Base-by-base conservation (phyloP, 2,329 filamentous ascomycete genomes). In the Byssoonygena ceratinophila region DNA sequence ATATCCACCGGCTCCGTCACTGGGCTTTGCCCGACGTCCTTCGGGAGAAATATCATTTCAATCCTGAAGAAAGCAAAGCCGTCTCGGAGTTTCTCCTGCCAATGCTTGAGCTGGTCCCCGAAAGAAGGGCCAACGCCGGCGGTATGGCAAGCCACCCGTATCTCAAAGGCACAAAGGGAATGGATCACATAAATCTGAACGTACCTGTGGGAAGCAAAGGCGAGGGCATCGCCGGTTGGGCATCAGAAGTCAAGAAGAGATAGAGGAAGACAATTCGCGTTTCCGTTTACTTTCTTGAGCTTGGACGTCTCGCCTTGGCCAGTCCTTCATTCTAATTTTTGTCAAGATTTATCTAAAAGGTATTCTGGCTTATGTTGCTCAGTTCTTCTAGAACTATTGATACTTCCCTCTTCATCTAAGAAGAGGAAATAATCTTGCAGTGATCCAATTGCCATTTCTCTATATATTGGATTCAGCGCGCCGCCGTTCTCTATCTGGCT, bases 41-140 rank as follows among this genome's bases (percentile, higher is more conserved):
- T 29, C 81, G 85, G 55, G 92, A 98, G 70, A 98, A 98, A 67
- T 98, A 98, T 65, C 92, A 97, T 68, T 97, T 95, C 70, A 83
- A 81, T 58, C 81, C 86, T 11, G 81, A 94, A 47, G 89, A 96
- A 60, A 82, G 80, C 41, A 85, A 83, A 70, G 80, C 80, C 55
- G 84, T 96, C 58, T 77, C 83, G 14, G 85, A 87, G 25, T 96
- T 98, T 70, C 69, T 98, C 53, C 76, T 83, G 0, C 92, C 92
- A 0, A 94, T 97, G 88, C 75, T 98, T 36, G 88, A 96, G 68
- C 74, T 98, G 22, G 72, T 88, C 37, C 92, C 92, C 0, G 87
- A 91, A 55, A 86, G 87, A 69, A 78, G 92, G 37, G 92, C 92
- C 9, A 98, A 97, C 65, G 92, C 92, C 0, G 92, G 92, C 32